Conservation (phyloP, 805 yeast genomes). For the Saccharomycopsis sp. region DNA sequence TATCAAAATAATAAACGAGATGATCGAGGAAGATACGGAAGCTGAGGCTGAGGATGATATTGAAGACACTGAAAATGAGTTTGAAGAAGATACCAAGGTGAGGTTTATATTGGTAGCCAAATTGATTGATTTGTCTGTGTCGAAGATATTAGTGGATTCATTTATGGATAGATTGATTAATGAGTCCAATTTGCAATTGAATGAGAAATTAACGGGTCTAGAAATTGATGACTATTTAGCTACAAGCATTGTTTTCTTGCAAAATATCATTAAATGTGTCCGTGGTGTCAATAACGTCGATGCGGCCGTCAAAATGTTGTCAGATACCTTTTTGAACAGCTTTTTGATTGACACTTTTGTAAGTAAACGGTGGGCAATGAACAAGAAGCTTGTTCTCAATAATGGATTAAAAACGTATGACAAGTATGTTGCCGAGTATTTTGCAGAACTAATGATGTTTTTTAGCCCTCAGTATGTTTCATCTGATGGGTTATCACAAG, state of each 20-base stretch:
- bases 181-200: background rate
- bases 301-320: background rate
- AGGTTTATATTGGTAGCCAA: background rate
- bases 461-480: background rate
- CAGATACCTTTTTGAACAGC: background rate
- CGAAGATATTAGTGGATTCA: background rate
- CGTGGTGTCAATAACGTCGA: background rate
- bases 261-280: background rate
- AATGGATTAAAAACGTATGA: background rate
- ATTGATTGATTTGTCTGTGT: background rate
- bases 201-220: background rate
- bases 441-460: background rate
- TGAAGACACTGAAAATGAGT: background rate
- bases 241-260: background rate
- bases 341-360: background rate
- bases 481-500: background rate
- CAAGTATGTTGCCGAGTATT: background rate
- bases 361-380: background rate
- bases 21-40: background rate
- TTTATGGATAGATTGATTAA: background rate
- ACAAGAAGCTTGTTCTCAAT: background rate
- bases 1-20: background rate
- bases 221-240: background rate
- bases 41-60: background rate
- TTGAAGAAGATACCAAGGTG: background rate